A percentile compares a stretch with the other conserved stretches of the same genome.
phyloP scores from a whole-genome alignment of 106 monocot species.

The Chionographis japonica region DNA sequence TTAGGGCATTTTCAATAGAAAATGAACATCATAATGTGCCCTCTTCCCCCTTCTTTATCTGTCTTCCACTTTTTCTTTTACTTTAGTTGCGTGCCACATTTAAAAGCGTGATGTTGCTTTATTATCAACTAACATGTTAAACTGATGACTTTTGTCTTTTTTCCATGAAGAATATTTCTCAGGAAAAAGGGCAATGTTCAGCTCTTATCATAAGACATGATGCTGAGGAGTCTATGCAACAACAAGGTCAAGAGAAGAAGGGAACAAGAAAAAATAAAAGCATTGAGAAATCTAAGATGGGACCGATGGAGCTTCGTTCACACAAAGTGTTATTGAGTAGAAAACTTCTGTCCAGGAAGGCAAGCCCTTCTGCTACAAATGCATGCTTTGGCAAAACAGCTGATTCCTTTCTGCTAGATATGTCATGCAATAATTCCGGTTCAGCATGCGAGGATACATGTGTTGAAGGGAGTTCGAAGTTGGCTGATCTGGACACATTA shows the following conservation, averaged over 20 bases:
- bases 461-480: background rate
- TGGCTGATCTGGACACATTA: background rate
- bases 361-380: background rate
- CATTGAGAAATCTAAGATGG: slow-evolving; percentile 9
- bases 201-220: background rate
- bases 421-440: slow-evolving; percentile 1
- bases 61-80: too few relatives aligned
- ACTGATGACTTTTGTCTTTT: slow-evolving; percentile 6
- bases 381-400: background rate
- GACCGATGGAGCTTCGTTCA: background rate
- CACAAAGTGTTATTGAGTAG: background rate
- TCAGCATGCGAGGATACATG: background rate
- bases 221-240: slow-evolving; percentile 5
- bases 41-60: too few relatives aligned
- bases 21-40: too few relatives aligned
- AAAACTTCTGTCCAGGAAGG: background rate
- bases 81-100: too few relatives aligned
- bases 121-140: background rate
- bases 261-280: slow-evolving; percentile 1
- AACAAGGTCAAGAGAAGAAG: background rate
- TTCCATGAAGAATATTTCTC: slow-evolving; percentile 5
- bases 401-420: background rate
- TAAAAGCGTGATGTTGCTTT: background rate
- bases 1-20: too few relatives aligned
- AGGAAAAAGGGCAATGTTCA: slow-evolving; percentile 9